Base-by-base conservation (phyloP, 1,284 basidiomycete genomes). In the Sporisorium iseilematis-ciliati region DNA sequence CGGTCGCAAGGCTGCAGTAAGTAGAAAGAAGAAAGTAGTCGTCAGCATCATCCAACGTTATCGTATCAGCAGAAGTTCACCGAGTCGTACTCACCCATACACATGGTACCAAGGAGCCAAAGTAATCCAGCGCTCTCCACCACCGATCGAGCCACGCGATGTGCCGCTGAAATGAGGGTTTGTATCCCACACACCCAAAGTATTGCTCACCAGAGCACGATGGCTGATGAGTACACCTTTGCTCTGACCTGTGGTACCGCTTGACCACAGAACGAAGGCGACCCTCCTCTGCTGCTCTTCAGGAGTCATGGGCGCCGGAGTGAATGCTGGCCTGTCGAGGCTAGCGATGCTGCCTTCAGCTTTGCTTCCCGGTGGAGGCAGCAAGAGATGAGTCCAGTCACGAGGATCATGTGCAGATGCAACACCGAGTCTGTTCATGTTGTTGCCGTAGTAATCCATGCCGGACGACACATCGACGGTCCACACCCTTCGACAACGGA, bases 171-270 rank as follows among this genome's bases (percentile, higher is more conserved):
- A 76, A 29, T 76, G 74, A 3, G 68, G 58, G 20, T 76, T 76
- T 18, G 68, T 68, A 52, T 68, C 61, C 74, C 82, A 85, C 18
- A 86, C 64, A 2, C 75, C 73, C 45, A 84, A 65, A 4, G 82
- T 75, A 10, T 82, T 82, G 52, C 78, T 73, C 4, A 83, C 77
- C 16, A 85, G 62, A 1, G 81, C 84, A 6, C 65, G 65, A 65
- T 87, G 86, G 23, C 79, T 78, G 35, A 86, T 68, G 33, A 86
- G 65, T 42, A 86, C 86, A 18, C 85, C 86, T 52, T 86, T 86
- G 61, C 74, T 79, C 73, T 85, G 83, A 33, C 86, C 86, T 7
- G 81, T 85, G 12, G 85, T 86, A 2, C 85, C 85, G 21, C 81
- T 82, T 18, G 77, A 80, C 86, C 85, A 86, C 41, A 86, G 74